Percentiles rank a stretch among this genome's conserved stretches.
Conservation (phyloP, 805 yeast genomes). For the Limtongozyma cylindracea region DNA sequence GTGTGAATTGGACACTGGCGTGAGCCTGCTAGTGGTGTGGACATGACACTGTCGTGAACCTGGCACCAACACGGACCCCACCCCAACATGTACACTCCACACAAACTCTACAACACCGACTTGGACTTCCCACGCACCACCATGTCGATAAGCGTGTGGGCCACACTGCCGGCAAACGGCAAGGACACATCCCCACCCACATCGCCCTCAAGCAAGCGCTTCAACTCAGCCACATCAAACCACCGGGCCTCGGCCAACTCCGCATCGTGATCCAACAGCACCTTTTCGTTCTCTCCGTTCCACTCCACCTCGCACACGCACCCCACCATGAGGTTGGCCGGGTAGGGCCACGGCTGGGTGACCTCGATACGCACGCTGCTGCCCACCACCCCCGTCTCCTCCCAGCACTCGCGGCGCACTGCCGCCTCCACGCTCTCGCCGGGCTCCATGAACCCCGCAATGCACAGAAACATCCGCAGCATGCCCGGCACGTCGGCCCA, state of each 20-base stretch:
- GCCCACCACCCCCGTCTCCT: slow-evolving; percentile 71
- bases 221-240: slow-evolving; percentile 37
- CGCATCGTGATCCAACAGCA: slow-evolving; percentile 59
- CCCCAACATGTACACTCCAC: too few species aligned
- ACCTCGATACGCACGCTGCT: slow-evolving; percentile 29
- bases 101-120: too few species aligned
- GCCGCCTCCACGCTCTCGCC: slow-evolving; percentile 82
- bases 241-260: slow-evolving; percentile 74
- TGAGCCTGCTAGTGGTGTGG: too few species aligned
- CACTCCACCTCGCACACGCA: slow-evolving; percentile 62
- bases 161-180: too few species aligned
- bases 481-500: too few species aligned
- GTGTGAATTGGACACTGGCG: too few species aligned
- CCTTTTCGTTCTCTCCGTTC: slow-evolving; percentile 34
- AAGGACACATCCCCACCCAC: slow-evolving; percentile 5
- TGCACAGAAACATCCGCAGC: slow-evolving; percentile 43
- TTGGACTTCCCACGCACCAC: too few species aligned
- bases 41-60: too few species aligned
- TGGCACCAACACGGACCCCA: too few species aligned
- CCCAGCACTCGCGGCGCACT: slow-evolving; percentile 78
- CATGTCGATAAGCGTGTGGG: too few species aligned
- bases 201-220: slow-evolving; percentile 9
- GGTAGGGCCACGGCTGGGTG: slow-evolving; percentile 97
- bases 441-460: slow-evolving; percentile 94
- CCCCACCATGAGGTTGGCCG: slow-evolving; percentile 83